Evolutionary conservation across 2,329 filamentous ascomycete genomes (phyloP), one percentile per base, ranked within the genome.

Genomic region (Neurospora sp.): DNA sequence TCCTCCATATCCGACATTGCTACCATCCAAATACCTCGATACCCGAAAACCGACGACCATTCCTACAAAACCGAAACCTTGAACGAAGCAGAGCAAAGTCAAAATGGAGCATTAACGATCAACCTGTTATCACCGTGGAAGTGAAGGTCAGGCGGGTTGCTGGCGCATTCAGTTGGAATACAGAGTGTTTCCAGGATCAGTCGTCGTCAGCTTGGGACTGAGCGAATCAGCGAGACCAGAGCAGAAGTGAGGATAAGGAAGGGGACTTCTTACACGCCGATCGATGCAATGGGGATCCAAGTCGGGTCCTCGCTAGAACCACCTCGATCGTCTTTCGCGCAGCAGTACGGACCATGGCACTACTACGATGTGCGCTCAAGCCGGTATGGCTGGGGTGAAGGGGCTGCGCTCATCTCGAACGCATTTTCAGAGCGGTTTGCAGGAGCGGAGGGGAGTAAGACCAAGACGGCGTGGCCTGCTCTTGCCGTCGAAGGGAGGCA

Each of bases 251-350:
- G 39, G 40, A 42, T 15, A 42, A 38, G 36, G 11, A 15, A 40
- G 40, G 17, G 40, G 15, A 42, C 7, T 4, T 33, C 28, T 33
- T 33, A 40, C 66, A 15, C 11, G 38, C 33, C 66, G n/a, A 66
- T 69, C 46, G 67, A 68, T 46, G 70, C 73, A 43, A 78, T 79
- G 77, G 75, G 75, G 62, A 68, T 78, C 19, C 76, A 77, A 67
- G 69, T 78, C 40, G 76, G 76, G 42, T 66, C 75, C 38, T 38
- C 71, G 15, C 70, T 77, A 62, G 74, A 76, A 62, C 52, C 40
- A n/a, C 67, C 40, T 36, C 28, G 42, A 62, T 43, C 38, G 67
- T 43, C 42, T 28, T 58, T 58, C 28, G n/a, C 42, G 17, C 38
- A 43, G 68, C 70, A 74, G 38, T 74, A 76, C 66, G 74, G 74